Evolutionary conservation across 2,329 filamentous ascomycete genomes (phyloP), one percentile per base, ranked within the genome.

Genomic region (Ceratocystis ficicola): DNA sequence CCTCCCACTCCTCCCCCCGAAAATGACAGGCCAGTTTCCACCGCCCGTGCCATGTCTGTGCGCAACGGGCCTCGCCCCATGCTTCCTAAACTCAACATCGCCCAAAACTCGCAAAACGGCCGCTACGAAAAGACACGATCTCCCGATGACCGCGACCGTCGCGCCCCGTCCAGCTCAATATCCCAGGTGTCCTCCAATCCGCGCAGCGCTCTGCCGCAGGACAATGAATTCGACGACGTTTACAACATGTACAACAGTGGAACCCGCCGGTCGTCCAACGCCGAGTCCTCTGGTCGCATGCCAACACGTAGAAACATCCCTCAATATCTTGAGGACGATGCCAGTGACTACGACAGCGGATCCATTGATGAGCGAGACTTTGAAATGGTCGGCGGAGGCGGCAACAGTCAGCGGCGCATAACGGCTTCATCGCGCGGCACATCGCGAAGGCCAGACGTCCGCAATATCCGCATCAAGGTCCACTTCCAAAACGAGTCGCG

Each of bases 1-100:
- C 94, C 94, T 20, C 94, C 94, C n/a, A 97, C 94, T n/a, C 94
- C 94, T 50, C 94, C 94, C 5, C 94, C 94, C 5, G 94, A 99
- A 78, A 83, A 84, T 69, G 91, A 96, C 70, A 87, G 86, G 71
- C 75, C 76, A 2, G 69, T 74, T 5, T 70, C 71, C 55, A 77
- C 82, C 71, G 81, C 76, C 69, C 79, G 84, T 25, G 83, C 77
- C 63, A 79, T 79, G 32, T 86, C 84, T n/a, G 81, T 86, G 62
- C 82, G 83, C 67, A 85, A 79, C 70, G 83, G 83, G 1, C 77
- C 79, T 61, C 86, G 82, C 69, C 83, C 83, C 46, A 79, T 81
- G 76, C 82, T 81, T n/a, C 79, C 83, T 28, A 83, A 83, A 70
- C 79, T 87, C 68, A 86, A 83, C 70, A 86, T 86, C 62, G 82